Evolutionary conservation across 2,329 filamentous ascomycete genomes (phyloP), one percentile per base, ranked within the genome.

Genomic region (Didymella pinodella): DNA sequence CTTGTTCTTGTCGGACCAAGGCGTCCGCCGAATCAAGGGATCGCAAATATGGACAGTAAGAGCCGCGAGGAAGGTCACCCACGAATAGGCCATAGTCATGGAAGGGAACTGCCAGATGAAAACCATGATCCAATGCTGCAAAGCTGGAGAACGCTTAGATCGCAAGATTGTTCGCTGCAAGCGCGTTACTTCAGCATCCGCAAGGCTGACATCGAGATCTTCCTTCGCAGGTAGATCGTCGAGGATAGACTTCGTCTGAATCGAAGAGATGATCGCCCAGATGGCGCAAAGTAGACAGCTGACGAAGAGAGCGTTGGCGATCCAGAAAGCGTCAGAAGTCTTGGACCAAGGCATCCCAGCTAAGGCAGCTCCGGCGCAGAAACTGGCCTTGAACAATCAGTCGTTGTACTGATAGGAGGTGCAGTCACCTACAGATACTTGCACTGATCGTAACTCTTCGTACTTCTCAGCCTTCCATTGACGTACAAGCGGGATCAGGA

Each of bases 61-160:
- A 22, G 66, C 70, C 28, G 54, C 47, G n/a, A 74, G 54, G 31
- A 70, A 71, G 0, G 65, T 65, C 22, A 61, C 58, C 71, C 70
- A 72, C 0, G 70, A 62, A 48, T 72, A 73, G 44, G 65, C 65
- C 68, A 71, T 72, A 3, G 64, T 66, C 71, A 73, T 74, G 4
- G 63, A 69, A 12, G 71, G 67, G 28, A 71, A 72, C 34, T 72
- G 70, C 71, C 70, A 74, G 28, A 71, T 62, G 55, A 72, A 73
- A 2, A 74, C 14, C 71, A 74, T 72, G 1, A 66, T 51, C 58
- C 65, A 71, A 44, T 73, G 70, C 10, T 61, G 63, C 29, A 69
- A 51, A 10, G 68, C 62, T 12, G 70, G 70, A 10, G 46, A 67
- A 22, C 62, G 65, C 51, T 64, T 68, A 38, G 68, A 72, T 29